Base-by-base conservation (phyloP, 345 rosid genomes). In the Ceriops tagal region DNA sequence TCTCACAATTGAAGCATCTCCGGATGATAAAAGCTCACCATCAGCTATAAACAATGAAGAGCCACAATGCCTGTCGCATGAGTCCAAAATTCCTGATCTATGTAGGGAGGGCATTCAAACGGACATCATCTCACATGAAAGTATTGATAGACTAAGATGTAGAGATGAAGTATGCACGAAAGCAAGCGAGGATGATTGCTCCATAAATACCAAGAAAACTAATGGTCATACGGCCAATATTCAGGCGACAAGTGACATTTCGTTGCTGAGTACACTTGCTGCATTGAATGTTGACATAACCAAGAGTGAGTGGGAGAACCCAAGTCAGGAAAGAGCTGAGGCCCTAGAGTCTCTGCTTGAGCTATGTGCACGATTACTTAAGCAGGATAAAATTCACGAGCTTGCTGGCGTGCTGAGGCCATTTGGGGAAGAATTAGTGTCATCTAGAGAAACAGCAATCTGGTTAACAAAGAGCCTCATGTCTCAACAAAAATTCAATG, bases 381-480 rank as follows among this genome's bases (percentile, higher is more conserved):
- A 87, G 82, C 93, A 92, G 63, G 96, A 92, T 55, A 92, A 92
- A 69, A 74, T 83, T 13, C 91, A 92, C 16, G 99, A 95, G 69
- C 97, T 95, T 58, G 73, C 96, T 13, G 96, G 98, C 58, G 88
- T 95, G 74, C 88, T 92, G 39, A 84, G 85, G 70, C 99, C 99
- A 31, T 95, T 95, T 52, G 98, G 98, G 3, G 96, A 89, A 74
- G 99, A 95, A 71, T 77, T 77, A 11, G 96, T 90, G 6, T 95
- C 99, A 5, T 93, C 99, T 0, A 90, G 97, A 70, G 99, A 95
- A 77, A 95, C 99, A 22, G 99, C 99, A 27, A 95, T 95, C 66
- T 95, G 93, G 97, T 83, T 95, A 69, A 91, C 97, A 22, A 92
- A 87, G 79, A 87, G 90, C 80, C 96, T 95, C 65, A 75, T 95